Conservation (phyloP, 2,329 filamentous ascomycete species). For the Phoma sp. region DNA sequence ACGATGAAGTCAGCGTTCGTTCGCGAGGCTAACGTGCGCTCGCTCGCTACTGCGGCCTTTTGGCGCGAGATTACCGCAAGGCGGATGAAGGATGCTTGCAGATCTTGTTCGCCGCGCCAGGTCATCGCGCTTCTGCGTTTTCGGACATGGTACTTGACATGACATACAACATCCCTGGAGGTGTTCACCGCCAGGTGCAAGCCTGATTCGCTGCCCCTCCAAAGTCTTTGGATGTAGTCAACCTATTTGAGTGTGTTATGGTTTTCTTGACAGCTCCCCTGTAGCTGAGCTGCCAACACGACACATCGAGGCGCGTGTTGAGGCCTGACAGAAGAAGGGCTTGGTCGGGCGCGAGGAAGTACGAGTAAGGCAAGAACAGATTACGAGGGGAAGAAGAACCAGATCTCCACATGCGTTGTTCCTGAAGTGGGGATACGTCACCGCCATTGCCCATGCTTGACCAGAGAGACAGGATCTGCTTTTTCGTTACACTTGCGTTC, state of each 20-base stretch:
- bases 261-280: conserved; percentile 32
- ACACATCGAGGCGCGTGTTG: conserved; percentile 36
- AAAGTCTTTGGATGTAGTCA: neutral
- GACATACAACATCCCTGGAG: conserved; percentile 44
- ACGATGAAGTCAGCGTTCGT: conserved; percentile 47
- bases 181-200: conserved; percentile 44
- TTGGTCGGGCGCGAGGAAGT: conserved; percentile 33
- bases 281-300: conserved; percentile 24
- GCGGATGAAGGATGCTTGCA: conserved; percentile 42
- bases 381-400: conserved; percentile 28
- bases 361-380: conserved; percentile 33
- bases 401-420: conserved; percentile 30
- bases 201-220: conserved; percentile 46
- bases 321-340: conserved; percentile 35
- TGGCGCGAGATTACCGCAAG: conserved; percentile 44
- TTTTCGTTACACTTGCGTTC: conserved; percentile 38
- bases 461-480: conserved; percentile 27
- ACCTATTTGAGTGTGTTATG: conserved; percentile 23
- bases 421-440: conserved; percentile 42
- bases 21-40: conserved; percentile 38
- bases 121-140: conserved; percentile 47
- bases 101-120: conserved; percentile 50
- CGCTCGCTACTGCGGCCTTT: conserved; percentile 44
- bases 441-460: conserved; percentile 28
- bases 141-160: conserved; percentile 36